phyloP scores from a whole-genome alignment of 805 yeast genomes.

The Zygosaccharomyces siamensis region DNA sequence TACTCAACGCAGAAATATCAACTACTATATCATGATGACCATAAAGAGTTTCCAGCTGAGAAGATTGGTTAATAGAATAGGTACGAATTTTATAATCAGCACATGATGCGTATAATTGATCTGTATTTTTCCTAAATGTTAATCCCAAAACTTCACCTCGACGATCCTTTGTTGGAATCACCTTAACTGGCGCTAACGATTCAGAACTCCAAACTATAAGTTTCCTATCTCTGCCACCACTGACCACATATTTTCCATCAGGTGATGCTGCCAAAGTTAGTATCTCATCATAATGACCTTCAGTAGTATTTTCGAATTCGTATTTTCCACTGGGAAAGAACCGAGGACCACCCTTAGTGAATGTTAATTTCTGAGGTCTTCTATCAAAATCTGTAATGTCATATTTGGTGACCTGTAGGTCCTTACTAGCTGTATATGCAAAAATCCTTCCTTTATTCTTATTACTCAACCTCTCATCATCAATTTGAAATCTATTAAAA shows the following conservation, averaged over 20 bases:
- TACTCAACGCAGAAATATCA: slow-evolving; percentile 73
- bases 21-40: slow-evolving; percentile 92
- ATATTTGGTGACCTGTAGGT: slow-evolving; percentile 76
- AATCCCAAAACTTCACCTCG: slow-evolving; percentile 69
- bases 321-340: slow-evolving; percentile 35
- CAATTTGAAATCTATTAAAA: slow-evolving; percentile 29
- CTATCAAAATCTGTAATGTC: slow-evolving; percentile 49
- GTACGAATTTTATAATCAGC: slow-evolving; percentile 89
- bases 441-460: slow-evolving; percentile 51
- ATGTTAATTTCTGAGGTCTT: slow-evolving; percentile 63
- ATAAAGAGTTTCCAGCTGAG: slow-evolving; percentile 84
- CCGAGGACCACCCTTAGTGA: slow-evolving; percentile 56
- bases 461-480: slow-evolving; percentile 34
- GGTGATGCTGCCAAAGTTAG: slow-evolving; percentile 76
- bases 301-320: slow-evolving; percentile 47
- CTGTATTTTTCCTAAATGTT: slow-evolving; percentile 72
- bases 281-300: slow-evolving; percentile 76
- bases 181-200: slow-evolving; percentile 67
- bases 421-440: slow-evolving; percentile 79
- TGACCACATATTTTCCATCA: slow-evolving; percentile 82
- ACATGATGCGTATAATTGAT: slow-evolving; percentile 86
- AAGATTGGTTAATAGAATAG: slow-evolving; percentile 75
- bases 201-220: slow-evolving; percentile 84
- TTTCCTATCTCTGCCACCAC: slow-evolving; percentile 83
- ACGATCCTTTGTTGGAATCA: slow-evolving; percentile 67